Base-by-base conservation (phyloP, 2,329 filamentous ascomycete genomes). In the Microascus cirrosus region DNA sequence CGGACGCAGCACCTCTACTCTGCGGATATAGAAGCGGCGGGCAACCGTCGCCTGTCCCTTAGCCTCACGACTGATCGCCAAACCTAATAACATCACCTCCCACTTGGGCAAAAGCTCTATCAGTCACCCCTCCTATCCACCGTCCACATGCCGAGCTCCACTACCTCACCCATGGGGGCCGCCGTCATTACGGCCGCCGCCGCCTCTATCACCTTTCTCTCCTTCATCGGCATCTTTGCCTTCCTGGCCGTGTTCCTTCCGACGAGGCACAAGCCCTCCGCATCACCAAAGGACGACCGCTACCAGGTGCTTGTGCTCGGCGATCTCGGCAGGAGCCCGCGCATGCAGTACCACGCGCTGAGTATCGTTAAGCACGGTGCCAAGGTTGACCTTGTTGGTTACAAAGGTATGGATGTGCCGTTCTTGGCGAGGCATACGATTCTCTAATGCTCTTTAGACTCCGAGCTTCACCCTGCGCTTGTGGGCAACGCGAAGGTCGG, bases 261-360 rank as follows among this genome's bases (percentile, higher is more conserved):
- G 8, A 69, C 65, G 20, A 67, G 70, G 15, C 71, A 75, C 59
- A 61, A 56, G 12, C 70, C 71, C 4, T 64, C 72, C 1, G 63
- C 64, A 59, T 66, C 66, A 13, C 68, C 68, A 42, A 64, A 70
- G 24, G 69, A 75, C 62, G 71, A 76, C 50, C 74, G 74, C 60
- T 68, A 93, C 51, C 90, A 96, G 71, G 83, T 99, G 56, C 79
- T 99, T 18, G 94, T 99, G 20, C 81, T 99, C 32, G 94, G 94
- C 52, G 94, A 99, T 68, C 92, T 99, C 69, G 94, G 94, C 45
- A 84, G 92, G 53, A 97, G 93, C 69, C 94, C 94, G 55, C 90
- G 94, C 59, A 99, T 99, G 93, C 92, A 97, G 68, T 97, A 99
- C 66, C 94, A 99, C 79, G 93, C 93, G 22, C 77, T 96, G 64